phyloP scores from a whole-genome alignment of 345 rosid genomes.

The Abelmoschus esculentus region DNA sequence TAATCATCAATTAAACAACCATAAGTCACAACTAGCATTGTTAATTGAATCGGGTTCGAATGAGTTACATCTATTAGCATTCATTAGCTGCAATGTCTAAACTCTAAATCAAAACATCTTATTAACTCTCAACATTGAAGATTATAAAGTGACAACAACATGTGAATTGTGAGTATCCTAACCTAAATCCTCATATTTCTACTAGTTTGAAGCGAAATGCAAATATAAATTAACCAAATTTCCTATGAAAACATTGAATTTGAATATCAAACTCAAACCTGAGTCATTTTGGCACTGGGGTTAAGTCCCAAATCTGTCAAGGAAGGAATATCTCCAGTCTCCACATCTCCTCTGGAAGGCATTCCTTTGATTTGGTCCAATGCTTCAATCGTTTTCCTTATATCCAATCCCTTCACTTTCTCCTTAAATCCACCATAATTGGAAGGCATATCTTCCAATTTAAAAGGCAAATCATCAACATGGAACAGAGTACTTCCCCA shows the following conservation, averaged over 20 bases:
- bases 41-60: background rate
- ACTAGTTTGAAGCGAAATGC: background rate
- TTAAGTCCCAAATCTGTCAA: conserved; percentile 78
- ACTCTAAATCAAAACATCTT: background rate
- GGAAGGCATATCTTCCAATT: conserved; percentile 74
- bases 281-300: conserved; percentile 41
- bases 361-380: conserved; percentile 76
- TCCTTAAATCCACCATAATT: conserved; percentile 74
- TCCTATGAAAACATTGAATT: background rate
- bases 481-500: conserved; percentile 98
- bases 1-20: background rate
- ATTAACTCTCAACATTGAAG: background rate
- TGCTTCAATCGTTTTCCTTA: conserved; percentile 78
- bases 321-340: conserved; percentile 83
- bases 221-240: background rate
- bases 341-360: conserved; percentile 91
- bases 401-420: conserved; percentile 64
- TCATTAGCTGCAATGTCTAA: background rate
- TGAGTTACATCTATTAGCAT: background rate
- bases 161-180: background rate
- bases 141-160: background rate
- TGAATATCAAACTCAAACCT: conserved; percentile 45
- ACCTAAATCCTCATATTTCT: background rate
- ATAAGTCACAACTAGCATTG: background rate
- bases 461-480: conserved; percentile 86